Conservation (phyloP, 1,139 yeast species). For the Kodamaea anthophila region DNA sequence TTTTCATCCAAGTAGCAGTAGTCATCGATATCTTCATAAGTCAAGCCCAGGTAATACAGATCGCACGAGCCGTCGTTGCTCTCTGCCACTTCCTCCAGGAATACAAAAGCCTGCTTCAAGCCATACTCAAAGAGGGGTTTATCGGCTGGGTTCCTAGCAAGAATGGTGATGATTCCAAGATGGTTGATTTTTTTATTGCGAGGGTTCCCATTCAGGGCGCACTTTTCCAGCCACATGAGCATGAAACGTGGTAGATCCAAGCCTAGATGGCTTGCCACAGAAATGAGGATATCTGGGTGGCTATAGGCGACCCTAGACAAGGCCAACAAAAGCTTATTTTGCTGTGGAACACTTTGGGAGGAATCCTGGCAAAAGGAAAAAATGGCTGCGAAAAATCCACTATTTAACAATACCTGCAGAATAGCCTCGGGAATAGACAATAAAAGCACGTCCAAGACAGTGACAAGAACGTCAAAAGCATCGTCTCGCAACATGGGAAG, state of each 20-base stretch:
- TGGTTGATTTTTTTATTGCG: slow-evolving; percentile 57
- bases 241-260: slow-evolving; percentile 22
- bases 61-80: slow-evolving; percentile 52
- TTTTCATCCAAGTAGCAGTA: slow-evolving; percentile 41
- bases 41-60: slow-evolving; percentile 53
- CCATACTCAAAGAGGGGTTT: slow-evolving; percentile 28
- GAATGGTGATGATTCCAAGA: slow-evolving; percentile 28
- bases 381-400: slow-evolving; percentile 44
- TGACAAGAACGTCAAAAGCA: slow-evolving; percentile 49
- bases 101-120: slow-evolving; percentile 49
- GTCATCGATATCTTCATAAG: slow-evolving; percentile 49
- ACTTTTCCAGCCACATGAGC: slow-evolving; percentile 30
- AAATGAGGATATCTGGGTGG: slow-evolving; percentile 29
- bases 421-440: slow-evolving; percentile 30
- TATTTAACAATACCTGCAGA: slow-evolving; percentile 28
- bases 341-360: slow-evolving; percentile 41
- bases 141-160: slow-evolving; percentile 20
- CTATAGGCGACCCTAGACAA: slow-evolving; percentile 49
- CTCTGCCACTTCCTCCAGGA: slow-evolving; percentile 73
- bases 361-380: slow-evolving; percentile 43
- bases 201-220: slow-evolving; percentile 58
- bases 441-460: slow-evolving; percentile 53
- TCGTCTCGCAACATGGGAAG: slow-evolving; percentile 66
- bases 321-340: slow-evolving; percentile 47
- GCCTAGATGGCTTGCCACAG: no score